A percentile compares a stretch with the other conserved stretches of the same genome.
Conservation (phyloP, 2,329 filamentous ascomycete species). For the Mycosphaerelloides madeirae region DNA sequence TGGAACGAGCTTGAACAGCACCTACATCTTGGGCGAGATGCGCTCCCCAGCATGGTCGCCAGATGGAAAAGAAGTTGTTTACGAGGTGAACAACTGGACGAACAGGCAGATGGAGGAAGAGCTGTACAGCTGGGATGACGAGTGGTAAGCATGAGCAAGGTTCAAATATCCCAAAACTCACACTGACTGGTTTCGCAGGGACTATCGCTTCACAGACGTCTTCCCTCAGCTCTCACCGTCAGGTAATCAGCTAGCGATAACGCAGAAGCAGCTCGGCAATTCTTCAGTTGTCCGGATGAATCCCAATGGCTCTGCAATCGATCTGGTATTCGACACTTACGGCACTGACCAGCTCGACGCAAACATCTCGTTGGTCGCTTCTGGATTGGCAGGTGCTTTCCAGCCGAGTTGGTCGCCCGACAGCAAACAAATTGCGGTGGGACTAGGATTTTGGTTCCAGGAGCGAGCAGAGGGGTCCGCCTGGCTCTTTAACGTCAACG, state of each 20-base stretch:
- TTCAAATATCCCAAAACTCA: too few species aligned
- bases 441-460: constrained; percentile 13
- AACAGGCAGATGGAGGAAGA: constrained; percentile 5
- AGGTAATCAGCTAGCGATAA: constrained; percentile 10
- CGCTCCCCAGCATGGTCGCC: constrained; percentile 11
- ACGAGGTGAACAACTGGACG: constrained; percentile 9
- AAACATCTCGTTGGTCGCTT: constrained; percentile 1
- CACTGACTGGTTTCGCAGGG: neutral
- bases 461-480: constrained; percentile 5
- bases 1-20: neutral
- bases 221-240: constrained; percentile 9
- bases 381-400: constrained; percentile 12
- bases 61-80: constrained; percentile 9
- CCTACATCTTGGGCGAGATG: constrained; percentile 2
- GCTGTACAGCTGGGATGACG: constrained; percentile 12
- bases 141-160: constrained; percentile 2
- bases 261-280: constrained; percentile 12
- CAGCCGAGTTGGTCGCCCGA: constrained; percentile 8
- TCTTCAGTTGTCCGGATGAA: constrained; percentile 8
- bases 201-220: constrained; percentile 15
- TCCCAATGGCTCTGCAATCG: constrained; percentile 4
- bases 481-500: constrained; percentile 7
- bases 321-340: constrained; percentile 9
- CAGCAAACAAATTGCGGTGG: constrained; percentile 8
- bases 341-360: constrained; percentile 3